Percentiles rank a stretch among this genome's conserved stretches.
Evolutionary conservation across 495 filamentous ascomycete species (phyloP).

Genomic region (Darksidea phi): DNA sequence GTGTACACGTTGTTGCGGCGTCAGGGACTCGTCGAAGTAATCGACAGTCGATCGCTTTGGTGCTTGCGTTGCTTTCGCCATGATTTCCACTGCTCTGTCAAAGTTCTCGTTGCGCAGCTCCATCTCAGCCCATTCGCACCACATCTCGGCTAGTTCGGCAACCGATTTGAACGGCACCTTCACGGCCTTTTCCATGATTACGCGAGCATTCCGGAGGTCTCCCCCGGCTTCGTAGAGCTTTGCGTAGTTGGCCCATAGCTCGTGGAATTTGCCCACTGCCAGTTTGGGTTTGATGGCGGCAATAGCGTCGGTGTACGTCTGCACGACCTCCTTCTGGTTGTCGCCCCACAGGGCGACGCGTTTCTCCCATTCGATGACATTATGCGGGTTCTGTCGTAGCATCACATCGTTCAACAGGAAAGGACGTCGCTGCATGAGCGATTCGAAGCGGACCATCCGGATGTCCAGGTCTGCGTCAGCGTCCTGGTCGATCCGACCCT

Average conservation of each 20-base stretch:
- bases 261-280: constrained; percentile 88
- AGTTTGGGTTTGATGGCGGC: constrained; percentile 91
- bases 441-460: constrained; percentile 96
- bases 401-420: constrained; percentile 98
- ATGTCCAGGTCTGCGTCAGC: constrained; percentile 96
- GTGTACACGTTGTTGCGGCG: constrained; percentile 93
- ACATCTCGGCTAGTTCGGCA: constrained; percentile 92
- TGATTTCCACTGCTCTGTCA: constrained; percentile 87
- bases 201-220: constrained; percentile 77
- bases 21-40: constrained; percentile 94
- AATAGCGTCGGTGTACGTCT: constrained; percentile 95
- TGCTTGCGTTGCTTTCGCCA: constrained; percentile 94
- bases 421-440: constrained; percentile 93
- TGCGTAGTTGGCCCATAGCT: constrained; percentile 95
- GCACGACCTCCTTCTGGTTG: constrained; percentile 84
- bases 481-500: constrained; percentile 76
- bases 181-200: constrained; percentile 96
- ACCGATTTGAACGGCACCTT: constrained; percentile 97
- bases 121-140: constrained; percentile 99
- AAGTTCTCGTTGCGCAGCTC: constrained; percentile 95
- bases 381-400: constrained; percentile 93
- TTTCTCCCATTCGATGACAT: constrained; percentile 96
- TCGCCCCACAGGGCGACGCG: constrained; percentile 91
- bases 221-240: constrained; percentile 93
- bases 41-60: constrained; percentile 94